These are phyloP conservation scores for Hanseniaspora taiwanica DNA, from an alignment of 805 yeast species.

Conservation along the genomic window DNA sequence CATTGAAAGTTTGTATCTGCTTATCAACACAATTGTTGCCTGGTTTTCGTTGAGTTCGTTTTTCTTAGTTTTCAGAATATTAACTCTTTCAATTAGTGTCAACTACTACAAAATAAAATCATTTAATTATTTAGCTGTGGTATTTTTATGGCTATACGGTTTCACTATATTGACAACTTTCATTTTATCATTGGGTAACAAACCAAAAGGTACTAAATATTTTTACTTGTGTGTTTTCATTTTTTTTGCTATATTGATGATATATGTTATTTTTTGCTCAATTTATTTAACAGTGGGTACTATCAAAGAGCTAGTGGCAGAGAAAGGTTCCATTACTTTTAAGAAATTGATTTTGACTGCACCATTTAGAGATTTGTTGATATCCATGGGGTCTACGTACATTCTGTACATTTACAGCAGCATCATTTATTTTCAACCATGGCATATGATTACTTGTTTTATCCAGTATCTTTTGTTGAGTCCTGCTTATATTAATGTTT, in stretches of 20 bases:
- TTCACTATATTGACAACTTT: constrained; percentile 74
- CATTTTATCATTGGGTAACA: constrained; percentile 83
- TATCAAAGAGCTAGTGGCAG: constrained; percentile 33
- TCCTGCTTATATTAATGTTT: constrained; percentile 82
- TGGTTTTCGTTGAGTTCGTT: constrained; percentile 91
- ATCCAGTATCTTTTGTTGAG: constrained; percentile 70
- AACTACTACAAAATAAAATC: constrained; percentile 44
- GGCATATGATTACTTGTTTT: constrained; percentile 84
- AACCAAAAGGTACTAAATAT: constrained; percentile 78
- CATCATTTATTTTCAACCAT: constrained; percentile 73
- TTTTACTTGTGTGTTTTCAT: constrained; percentile 64
- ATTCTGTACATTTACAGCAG: constrained; percentile 69
- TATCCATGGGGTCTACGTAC: constrained; percentile 80
- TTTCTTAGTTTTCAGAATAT: constrained; percentile 77
- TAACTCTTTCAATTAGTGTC: constrained; percentile 62
- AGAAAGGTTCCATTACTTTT: constrained; percentile 25
- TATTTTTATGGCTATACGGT: constrained; percentile 75
- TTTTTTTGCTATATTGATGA: constrained; percentile 81
- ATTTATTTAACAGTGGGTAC: constrained; percentile 67
- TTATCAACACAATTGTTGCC: constrained; percentile 60
- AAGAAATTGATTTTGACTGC: constrained; percentile 42
- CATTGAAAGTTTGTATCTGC: constrained; percentile 69
- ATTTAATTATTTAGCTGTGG: constrained; percentile 65
- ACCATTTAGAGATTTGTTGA: constrained; percentile 72
- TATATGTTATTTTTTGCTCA: constrained; percentile 79